These are phyloP conservation scores for Phaeolepiota aurea DNA, from an alignment of 768 basidiomycete species.

Conservation along the genomic window DNA sequence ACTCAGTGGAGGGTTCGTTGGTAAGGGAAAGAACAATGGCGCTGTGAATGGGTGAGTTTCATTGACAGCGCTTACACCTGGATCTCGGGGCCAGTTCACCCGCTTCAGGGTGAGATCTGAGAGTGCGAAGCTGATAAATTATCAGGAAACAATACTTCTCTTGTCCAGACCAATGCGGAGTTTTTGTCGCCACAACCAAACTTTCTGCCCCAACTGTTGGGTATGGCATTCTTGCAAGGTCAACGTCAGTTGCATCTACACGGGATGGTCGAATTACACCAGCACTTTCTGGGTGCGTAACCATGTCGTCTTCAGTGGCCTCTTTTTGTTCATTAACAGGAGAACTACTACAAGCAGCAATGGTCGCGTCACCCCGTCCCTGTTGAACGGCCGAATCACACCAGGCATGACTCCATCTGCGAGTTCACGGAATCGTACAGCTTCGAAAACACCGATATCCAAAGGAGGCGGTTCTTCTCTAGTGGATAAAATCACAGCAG, in stretches of 20 bases:
- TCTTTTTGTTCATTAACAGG: slow-evolving; percentile 27
- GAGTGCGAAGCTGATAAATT: too few species aligned
- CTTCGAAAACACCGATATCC: slow-evolving; percentile 22
- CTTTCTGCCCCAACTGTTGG: slow-evolving; percentile 72
- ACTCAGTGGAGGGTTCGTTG: slow-evolving; percentile 73
- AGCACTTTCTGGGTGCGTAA: slow-evolving; percentile 41
- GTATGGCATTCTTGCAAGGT: slow-evolving; percentile 40
- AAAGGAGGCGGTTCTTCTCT: slow-evolving; percentile 22
- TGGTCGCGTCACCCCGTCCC: slow-evolving; percentile 44
- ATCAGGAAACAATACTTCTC: slow-evolving; percentile 74
- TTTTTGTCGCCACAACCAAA: slow-evolving; percentile 81
- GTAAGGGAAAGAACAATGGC: slow-evolving; percentile 95
- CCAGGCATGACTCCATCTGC: slow-evolving; percentile 29
- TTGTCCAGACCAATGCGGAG: slow-evolving; percentile 81
- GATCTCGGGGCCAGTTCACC: too few species aligned
- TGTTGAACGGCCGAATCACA: slow-evolving; percentile 25
- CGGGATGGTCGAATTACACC: slow-evolving; percentile 56
- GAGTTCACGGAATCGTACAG: slow-evolving; percentile 16
- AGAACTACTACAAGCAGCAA: slow-evolving; percentile 30
- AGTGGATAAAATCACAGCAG: slow-evolving; percentile 56
- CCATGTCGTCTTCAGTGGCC: slow-evolving; percentile 33
- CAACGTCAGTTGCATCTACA: slow-evolving; percentile 76
- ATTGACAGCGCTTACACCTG: too few species aligned
- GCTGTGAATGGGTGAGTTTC: slow-evolving; percentile 79
- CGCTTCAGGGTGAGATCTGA: too few species aligned